Conservation (phyloP, 805 yeast genomes). For the Kodamaea sagamina region DNA sequence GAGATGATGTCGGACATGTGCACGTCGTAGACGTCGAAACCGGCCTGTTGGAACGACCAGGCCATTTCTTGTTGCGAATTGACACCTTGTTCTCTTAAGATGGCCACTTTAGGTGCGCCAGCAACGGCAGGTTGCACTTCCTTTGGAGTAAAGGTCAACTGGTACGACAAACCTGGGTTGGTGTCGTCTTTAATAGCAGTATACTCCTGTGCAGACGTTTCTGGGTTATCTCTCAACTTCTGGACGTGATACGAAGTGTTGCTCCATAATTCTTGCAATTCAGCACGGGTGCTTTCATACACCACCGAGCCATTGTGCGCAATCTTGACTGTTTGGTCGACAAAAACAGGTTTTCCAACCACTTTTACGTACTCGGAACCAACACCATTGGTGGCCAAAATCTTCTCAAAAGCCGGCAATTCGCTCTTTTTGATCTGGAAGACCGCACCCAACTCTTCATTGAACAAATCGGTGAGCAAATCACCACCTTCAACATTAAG, state of each 20-base stretch:
- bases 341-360: slow-evolving; percentile 69
- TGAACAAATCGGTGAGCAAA: slow-evolving; percentile 67
- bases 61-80: slow-evolving; percentile 99
- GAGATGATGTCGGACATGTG: slow-evolving; percentile 91
- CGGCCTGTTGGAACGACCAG: slow-evolving; percentile 92
- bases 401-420: slow-evolving; percentile 52
- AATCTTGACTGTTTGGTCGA: slow-evolving; percentile 50
- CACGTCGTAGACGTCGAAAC: slow-evolving; percentile 90
- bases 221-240: slow-evolving; percentile 91
- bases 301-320: slow-evolving; percentile 48
- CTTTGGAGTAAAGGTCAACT: slow-evolving; percentile 66
- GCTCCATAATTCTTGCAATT: slow-evolving; percentile 81
- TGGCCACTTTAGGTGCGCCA: slow-evolving; percentile 79
- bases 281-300: slow-evolving; percentile 59
- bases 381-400: slow-evolving; percentile 63
- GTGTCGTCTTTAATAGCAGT: slow-evolving; percentile 69
- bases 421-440: slow-evolving; percentile 74
- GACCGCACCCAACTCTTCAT: slow-evolving; percentile 94
- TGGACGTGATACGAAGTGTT: slow-evolving; percentile 89
- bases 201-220: slow-evolving; percentile 83
- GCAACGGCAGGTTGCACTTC: neutral
- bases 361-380: slow-evolving; percentile 51
- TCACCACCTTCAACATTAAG: slow-evolving; percentile 49
- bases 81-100: slow-evolving; percentile 97
- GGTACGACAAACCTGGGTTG: slow-evolving; percentile 88